phyloP scores from a whole-genome alignment of 192 early-diverging fungal species.

The Podila epigama region DNA sequence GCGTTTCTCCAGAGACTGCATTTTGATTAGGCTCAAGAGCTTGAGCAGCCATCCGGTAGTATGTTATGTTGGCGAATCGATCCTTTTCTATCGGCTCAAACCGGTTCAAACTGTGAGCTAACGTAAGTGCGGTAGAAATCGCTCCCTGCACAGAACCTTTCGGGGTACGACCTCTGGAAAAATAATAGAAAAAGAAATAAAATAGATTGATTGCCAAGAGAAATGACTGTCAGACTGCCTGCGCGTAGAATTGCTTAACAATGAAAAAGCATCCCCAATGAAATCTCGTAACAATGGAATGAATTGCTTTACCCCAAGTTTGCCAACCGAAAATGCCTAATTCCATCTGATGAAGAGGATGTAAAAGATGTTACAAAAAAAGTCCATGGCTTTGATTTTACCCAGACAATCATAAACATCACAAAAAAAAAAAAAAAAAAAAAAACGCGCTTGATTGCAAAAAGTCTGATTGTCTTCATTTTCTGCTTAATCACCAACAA shows the following conservation, averaged over 20 bases:
- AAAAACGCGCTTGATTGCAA: not conserved
- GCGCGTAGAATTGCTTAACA: too few relatives aligned
- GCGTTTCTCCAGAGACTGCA: too few relatives aligned
- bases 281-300: not conserved
- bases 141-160: constrained; percentile 58
- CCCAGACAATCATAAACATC: not conserved
- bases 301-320: not conserved
- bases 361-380: not conserved
- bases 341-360: not conserved
- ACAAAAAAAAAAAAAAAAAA: not conserved
- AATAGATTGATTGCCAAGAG: not conserved
- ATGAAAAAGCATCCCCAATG: too few relatives aligned
- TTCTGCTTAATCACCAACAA: not conserved
- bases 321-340: not conserved
- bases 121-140: constrained; percentile 53
- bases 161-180: constrained; percentile 54
- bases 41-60: constrained; percentile 47
- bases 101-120: constrained; percentile 28
- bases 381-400: too few relatives aligned
- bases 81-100: constrained; percentile 55
- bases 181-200: not conserved
- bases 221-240: too few relatives aligned
- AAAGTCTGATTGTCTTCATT: not conserved
- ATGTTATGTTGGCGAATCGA: constrained; percentile 26
- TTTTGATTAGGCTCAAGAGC: too few relatives aligned